Evolutionary conservation across 2,329 filamentous ascomycete species (phyloP).

Genomic region (Beauveria medogensis): DNA sequence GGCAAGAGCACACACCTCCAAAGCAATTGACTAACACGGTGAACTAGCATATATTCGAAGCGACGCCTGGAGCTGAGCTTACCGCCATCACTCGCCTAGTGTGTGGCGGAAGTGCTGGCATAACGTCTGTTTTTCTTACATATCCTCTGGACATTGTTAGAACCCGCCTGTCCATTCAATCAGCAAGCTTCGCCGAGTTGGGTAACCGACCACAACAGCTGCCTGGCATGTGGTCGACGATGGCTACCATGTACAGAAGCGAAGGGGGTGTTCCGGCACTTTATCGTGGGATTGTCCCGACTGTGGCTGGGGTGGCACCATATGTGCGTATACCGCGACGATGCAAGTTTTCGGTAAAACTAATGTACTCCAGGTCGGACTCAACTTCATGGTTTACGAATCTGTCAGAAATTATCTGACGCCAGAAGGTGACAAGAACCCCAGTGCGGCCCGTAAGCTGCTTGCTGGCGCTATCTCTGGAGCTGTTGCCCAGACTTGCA

Average conservation of each 20-base stretch:
- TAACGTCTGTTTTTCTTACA: slow-evolving; percentile 90
- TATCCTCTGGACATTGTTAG: slow-evolving; percentile 97
- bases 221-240: slow-evolving; percentile 86
- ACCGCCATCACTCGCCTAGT: slow-evolving; percentile 65
- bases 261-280: slow-evolving; percentile 80
- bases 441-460: slow-evolving; percentile 70
- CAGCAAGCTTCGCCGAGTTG: slow-evolving; percentile 83
- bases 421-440: slow-evolving; percentile 78
- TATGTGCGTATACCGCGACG: slow-evolving; percentile 50
- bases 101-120: slow-evolving; percentile 87
- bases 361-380: slow-evolving; percentile 57
- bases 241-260: slow-evolving; percentile 77
- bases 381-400: slow-evolving; percentile 99
- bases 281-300: slow-evolving; percentile 92
- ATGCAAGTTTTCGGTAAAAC: slow-evolving; percentile 9
- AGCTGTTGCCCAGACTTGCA: slow-evolving; percentile 92
- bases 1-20: not conserved
- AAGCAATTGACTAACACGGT: slow-evolving; percentile 11
- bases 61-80: slow-evolving; percentile 64
- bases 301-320: slow-evolving; percentile 88
- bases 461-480: slow-evolving; percentile 89
- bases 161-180: slow-evolving; percentile 92
- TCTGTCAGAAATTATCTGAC: slow-evolving; percentile 77
- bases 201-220: slow-evolving; percentile 56
- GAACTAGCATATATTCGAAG: slow-evolving; percentile 63